Evolutionary conservation across 257 asterid species (phyloP), one percentile per base, ranked within the genome.

Genomic region (Rehmannia glutinosa): DNA sequence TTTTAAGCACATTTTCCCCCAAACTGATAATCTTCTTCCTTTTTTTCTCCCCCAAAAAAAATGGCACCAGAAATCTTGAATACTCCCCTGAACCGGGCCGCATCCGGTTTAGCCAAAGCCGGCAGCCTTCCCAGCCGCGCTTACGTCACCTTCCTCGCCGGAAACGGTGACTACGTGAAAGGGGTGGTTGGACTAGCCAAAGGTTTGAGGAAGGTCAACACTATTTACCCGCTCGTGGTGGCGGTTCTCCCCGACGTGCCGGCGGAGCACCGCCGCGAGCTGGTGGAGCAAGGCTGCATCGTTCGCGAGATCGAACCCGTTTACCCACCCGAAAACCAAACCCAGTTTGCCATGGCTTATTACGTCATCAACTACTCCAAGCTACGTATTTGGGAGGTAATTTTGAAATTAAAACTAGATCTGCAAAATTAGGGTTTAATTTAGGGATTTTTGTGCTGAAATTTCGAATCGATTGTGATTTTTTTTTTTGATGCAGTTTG

Each of bases 331-430:
- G 79, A 74, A n/a, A 82, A 82, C 56, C 82, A 53, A 5, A 53
- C 60, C 60, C 60, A 24, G 73, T 82, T 82, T 69, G 87, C 87
- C 46, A 82, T 82, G 87, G 87, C 84, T 4, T 82, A 82, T 28
- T 82, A 82, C 12, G 87, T 79, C 70, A 79, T 82, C 73, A 82
- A 82, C 76, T 82, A 82, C 80, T 82, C 87, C 68, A 82, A 82
- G 70, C 82, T 82, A 43, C 82, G 85, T 32, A 82, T 82, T 12
- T 82, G 85, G 85, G 87, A 82, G 87, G 87, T 82, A 78, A 6
- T 36, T 36, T 4, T 10, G 38, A 3, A 32, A 32, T 32, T 32
- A 32, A 1, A 32, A 32, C 8, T 32, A 32, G 38, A 32, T 3
- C 4, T 32, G 4, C 4, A 1, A 32, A 3, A 3, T 32, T 32